These are phyloP conservation scores for Incumbomyces lentus DNA, from an alignment of 2,329 filamentous ascomycete genomes.

Conservation along the genomic window DNA sequence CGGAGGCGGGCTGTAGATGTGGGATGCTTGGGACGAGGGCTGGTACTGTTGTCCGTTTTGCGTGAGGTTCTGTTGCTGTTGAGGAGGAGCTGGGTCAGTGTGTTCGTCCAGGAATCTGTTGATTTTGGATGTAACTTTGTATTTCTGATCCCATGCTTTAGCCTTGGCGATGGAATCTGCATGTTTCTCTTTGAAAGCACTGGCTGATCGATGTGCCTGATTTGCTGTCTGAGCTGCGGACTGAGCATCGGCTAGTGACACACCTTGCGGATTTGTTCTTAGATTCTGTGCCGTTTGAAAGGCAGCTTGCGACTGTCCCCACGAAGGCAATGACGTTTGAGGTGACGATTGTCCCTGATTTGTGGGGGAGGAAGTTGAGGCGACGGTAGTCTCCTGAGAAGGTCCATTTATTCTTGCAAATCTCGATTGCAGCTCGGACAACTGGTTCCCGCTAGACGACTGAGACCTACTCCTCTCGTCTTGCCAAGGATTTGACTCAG, in stretches of 20 bases:
- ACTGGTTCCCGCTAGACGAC: slow-evolving; percentile 30
- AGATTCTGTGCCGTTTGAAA: slow-evolving; percentile 51
- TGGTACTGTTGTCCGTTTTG: slow-evolving; percentile 15
- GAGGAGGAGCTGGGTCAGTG: slow-evolving; percentile 18
- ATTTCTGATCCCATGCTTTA: slow-evolving; percentile 51
- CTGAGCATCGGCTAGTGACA: slow-evolving; percentile 49
- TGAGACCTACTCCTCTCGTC: slow-evolving; percentile 26
- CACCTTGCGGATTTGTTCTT: slow-evolving; percentile 51
- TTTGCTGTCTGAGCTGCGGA: slow-evolving; percentile 52
- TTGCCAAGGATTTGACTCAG: slow-evolving; percentile 14
- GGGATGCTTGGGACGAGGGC: slow-evolving; percentile 8
- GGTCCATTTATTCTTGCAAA: slow-evolving; percentile 45
- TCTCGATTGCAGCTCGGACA: slow-evolving; percentile 58
- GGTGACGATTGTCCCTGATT: slow-evolving; percentile 24
- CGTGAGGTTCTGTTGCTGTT: slow-evolving; percentile 6
- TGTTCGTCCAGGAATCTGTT: slow-evolving; percentile 38
- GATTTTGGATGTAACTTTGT: slow-evolving; percentile 43
- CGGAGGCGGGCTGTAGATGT: slow-evolving; percentile 9
- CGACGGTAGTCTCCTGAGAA: background rate
- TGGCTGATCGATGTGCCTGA: slow-evolving; percentile 49
- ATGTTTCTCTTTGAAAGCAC: slow-evolving; percentile 61
- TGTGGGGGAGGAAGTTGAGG: slow-evolving; percentile 6
- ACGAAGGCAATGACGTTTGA: slow-evolving; percentile 38
- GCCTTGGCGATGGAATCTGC: slow-evolving; percentile 56
- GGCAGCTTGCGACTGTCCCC: slow-evolving; percentile 53